These are phyloP conservation scores for Clonostachys chloroleuca DNA, from an alignment of 2,329 filamentous ascomycete genomes.

Conservation along the genomic window DNA sequence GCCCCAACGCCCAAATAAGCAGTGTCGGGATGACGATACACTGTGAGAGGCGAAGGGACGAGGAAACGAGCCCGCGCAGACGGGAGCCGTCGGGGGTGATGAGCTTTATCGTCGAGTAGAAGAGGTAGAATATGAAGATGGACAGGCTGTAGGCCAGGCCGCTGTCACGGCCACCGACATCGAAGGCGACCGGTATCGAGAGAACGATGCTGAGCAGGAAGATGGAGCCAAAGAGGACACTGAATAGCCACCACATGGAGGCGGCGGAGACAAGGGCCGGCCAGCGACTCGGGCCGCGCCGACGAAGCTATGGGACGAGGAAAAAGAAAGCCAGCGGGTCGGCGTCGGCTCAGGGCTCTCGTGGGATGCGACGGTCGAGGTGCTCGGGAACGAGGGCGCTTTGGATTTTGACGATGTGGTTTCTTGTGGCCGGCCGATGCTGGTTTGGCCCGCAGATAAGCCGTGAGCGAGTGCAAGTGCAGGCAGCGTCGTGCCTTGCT, in stretches of 20 bases:
- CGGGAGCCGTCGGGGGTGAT: constrained; percentile 75
- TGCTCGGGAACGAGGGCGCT: no score
- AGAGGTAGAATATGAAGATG: constrained; percentile 85
- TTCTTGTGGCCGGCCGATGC: no score
- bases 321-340: no score
- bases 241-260: constrained; percentile 78
- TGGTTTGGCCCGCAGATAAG: no score
- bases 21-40: constrained; percentile 82
- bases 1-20: constrained; percentile 91
- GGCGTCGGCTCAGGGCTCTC: no score
- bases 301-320: no score
- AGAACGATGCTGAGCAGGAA: constrained; percentile 92
- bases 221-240: constrained; percentile 71
- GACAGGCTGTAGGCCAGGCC: constrained; percentile 90
- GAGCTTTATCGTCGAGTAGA: constrained; percentile 77
- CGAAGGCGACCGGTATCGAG: constrained; percentile 94
- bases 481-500: no score
- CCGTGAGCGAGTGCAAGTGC: no score
- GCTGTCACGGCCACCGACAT: constrained; percentile 92
- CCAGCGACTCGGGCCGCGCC: no score
- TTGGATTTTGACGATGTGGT: no score
- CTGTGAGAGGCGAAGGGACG: constrained; percentile 70
- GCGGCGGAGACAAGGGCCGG: constrained; percentile 11
- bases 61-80: constrained; percentile 67
- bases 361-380: no score